These are phyloP conservation scores for Hippophae rhamnoides DNA, from an alignment of 306 rosid species.

Conservation along the genomic window DNA sequence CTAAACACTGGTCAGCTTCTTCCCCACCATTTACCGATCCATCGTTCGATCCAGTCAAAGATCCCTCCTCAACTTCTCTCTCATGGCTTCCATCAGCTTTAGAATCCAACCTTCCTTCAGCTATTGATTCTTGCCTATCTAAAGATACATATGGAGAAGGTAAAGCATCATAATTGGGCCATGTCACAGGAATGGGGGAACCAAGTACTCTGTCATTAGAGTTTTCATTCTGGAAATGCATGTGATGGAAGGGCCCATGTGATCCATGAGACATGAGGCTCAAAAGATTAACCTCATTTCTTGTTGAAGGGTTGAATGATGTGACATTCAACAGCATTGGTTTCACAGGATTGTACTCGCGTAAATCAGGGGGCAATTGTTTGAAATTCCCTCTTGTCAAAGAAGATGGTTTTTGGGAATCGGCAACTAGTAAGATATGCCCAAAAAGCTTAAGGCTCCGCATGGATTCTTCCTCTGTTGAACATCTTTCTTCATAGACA, in stretches of 20 bases:
- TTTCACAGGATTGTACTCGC: constrained; percentile 14
- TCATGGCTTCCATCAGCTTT: constrained; percentile 19
- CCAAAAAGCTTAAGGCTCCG: constrained; percentile 71
- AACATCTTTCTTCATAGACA: constrained; percentile 21
- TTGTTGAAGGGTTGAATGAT: constrained; percentile 4
- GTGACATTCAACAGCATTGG: constrained; percentile 1
- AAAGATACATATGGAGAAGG: constrained; percentile 21
- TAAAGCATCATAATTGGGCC: constrained; percentile 21
- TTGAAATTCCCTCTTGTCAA: constrained; percentile 17
- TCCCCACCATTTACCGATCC: constrained; percentile 32
- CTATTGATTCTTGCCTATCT: constrained; percentile 13
- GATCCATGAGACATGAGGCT: constrained; percentile 10
- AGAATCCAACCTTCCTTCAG: constrained; percentile 11
- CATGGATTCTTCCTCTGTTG: constrained; percentile 29
- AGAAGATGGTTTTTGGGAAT: constrained; percentile 30
- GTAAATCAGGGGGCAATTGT: constrained; percentile 6
- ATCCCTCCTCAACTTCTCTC: constrained; percentile 34
- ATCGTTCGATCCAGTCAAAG: constrained; percentile 37
- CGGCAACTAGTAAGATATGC: constrained; percentile 37
- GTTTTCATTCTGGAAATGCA: constrained; percentile 25
- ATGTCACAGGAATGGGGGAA: constrained; percentile 25
- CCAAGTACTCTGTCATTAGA: constrained; percentile 16
- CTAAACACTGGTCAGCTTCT: not conserved
- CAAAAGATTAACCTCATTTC: constrained; percentile 12
- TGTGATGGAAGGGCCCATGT: constrained; percentile 16